These are phyloP conservation scores for Saussurea involucrata DNA, from an alignment of 129 eudicot species.

Conservation along the genomic window DNA sequence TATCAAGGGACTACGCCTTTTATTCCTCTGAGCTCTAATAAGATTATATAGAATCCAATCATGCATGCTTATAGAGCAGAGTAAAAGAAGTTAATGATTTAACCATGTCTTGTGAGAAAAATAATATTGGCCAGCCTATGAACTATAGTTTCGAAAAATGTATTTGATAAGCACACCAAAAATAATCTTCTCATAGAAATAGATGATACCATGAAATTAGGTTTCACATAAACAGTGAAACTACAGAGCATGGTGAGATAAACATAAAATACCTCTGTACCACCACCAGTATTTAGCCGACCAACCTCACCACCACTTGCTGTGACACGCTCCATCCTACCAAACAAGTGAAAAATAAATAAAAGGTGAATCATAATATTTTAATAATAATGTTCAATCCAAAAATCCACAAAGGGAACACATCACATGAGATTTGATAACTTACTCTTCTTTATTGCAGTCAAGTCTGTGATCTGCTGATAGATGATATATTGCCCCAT, in stretches of 20 bases:
- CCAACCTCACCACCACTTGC: conserved; percentile 99
- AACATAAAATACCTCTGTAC: conserved; percentile 68
- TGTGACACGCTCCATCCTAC: conserved; percentile 86
- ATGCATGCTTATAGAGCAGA: not conserved
- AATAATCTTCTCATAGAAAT: too few species aligned
- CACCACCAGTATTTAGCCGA: conserved; percentile 94
- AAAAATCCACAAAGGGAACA: conserved; percentile 9
- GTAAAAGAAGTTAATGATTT: not conserved
- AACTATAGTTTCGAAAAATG: not conserved
- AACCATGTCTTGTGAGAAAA: not conserved
- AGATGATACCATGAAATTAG: not conserved
- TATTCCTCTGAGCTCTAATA: too few species aligned
- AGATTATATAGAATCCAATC: not conserved
- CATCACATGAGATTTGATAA: conserved; percentile 1
- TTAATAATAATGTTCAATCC: not conserved
- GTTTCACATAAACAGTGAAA: not conserved
- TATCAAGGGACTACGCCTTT: too few species aligned
- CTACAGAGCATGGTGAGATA: not conserved
- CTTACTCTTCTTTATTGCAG: conserved; percentile 87
- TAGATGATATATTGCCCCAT: conserved; percentile 67
- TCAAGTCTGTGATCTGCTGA: conserved; percentile 99
- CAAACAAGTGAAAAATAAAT: not conserved
- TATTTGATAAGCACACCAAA: too few species aligned
- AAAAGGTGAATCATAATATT: not conserved
- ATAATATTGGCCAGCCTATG: not conserved